Evolutionary conservation across 257 asterid species (phyloP), one percentile per base, ranked within the genome.

Genomic region (Scutellaria galericulata): DNA sequence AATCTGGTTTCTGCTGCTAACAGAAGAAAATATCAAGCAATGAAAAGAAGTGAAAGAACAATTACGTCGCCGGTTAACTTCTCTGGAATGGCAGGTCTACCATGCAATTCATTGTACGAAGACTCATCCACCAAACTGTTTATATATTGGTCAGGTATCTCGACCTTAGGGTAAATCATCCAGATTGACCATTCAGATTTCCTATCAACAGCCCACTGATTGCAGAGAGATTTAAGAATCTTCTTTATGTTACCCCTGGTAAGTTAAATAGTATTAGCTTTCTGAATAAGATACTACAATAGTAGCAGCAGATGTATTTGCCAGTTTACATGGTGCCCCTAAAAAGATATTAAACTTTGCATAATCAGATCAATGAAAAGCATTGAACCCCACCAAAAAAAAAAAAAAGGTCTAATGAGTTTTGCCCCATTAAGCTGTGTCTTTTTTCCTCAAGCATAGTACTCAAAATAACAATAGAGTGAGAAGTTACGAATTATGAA

Each of bases 161-260:
- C 91, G 63, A 87, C 87, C 78, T 87, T 91, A 66, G 86, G 80
- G 75, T 82, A 75, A 52, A 91, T 85, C 96, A 87, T 87, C 96
- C 97, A 91, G 73, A 87, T 84, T 59, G 95, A 89, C 97, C 96
- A 89, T 82, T 91, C 96, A 60, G 94, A 82, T 83, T 84, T 84
- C 44, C 90, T 84, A 75, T 89, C 94, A 77, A 75, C 74, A 71
- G 94, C 88, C 92, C 94, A 91, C 78, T 85, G 88, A 74, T 80
- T 70, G 47, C 82, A 76, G 57, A 91, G 87, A 83, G 74, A 81
- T 61, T 86, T 89, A 72, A 91, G 88, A 80, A 91, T 84, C 79
- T 82, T 80, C 66, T 73, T 78, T 71, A 59, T 79, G 71, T 89
- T 81, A 80, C 74, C 81, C 96, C 96, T 89, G 80, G 67, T 71